Evolutionary conservation across 495 filamentous ascomycete species (phyloP).

Genomic region (Cladorrhinum samala): DNA sequence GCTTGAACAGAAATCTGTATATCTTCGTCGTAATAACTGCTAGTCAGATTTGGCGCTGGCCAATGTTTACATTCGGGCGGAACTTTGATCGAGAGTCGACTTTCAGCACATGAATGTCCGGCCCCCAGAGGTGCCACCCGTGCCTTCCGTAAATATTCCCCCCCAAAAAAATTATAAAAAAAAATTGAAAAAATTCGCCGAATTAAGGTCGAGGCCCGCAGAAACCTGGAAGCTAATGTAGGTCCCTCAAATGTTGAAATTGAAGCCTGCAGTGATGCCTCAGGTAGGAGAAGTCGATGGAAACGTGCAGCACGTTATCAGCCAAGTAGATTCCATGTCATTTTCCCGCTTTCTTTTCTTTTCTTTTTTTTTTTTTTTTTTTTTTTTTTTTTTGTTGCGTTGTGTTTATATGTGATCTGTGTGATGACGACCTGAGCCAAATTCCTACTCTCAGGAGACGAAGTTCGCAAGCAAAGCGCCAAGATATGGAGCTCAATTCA

Average conservation of each 20-base stretch:
- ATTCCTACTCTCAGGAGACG: no score
- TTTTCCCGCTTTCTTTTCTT: no score
- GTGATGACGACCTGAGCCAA: not conserved
- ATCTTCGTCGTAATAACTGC: no score
- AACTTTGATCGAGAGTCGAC: no score
- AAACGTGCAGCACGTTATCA: no score
- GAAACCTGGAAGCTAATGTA: no score
- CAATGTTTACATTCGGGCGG: no score
- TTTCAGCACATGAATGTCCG: not conserved
- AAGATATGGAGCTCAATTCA: slow-evolving; percentile 20
- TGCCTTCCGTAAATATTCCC: not conserved
- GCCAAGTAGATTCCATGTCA: no score
- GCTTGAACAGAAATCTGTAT: no score
- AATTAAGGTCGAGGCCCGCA: no score
- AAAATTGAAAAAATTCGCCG: not conserved
- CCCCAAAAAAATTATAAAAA: not conserved
- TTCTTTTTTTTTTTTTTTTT: no score
- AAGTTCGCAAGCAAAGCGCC: not conserved
- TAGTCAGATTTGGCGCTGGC: no score
- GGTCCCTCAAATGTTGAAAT: not conserved
- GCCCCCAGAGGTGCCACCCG: not conserved
- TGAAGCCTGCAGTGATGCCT: not conserved
- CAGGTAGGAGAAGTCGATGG: not conserved
- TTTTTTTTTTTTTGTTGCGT: not conserved
- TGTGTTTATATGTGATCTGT: not conserved